Conservation (phyloP, 768 basidiomycete species). For the Agaricus blazei region DNA sequence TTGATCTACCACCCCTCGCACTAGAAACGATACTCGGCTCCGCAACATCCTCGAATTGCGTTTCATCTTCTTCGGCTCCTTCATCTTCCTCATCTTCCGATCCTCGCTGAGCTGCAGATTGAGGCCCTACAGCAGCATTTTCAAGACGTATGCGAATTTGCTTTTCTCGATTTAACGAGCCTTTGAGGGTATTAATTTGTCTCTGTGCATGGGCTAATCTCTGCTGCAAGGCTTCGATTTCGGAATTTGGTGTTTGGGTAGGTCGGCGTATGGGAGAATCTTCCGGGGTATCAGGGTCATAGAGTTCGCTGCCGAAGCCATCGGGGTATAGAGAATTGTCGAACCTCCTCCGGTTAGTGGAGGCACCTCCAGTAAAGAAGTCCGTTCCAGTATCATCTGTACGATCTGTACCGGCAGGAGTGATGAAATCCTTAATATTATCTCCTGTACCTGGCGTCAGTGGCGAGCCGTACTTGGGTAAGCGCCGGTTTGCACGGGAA, state of each 20-base stretch:
- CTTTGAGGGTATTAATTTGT: constrained; percentile 78
- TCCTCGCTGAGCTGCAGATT: constrained; percentile 10
- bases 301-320: constrained; percentile 36
- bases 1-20: constrained; percentile 24
- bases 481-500: constrained; percentile 53
- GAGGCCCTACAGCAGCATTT: not conserved
- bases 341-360: constrained; percentile 56
- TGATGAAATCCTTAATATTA: constrained; percentile 37
- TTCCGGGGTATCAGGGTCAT: constrained; percentile 52
- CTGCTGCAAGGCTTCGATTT: constrained; percentile 78
- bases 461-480: constrained; percentile 68
- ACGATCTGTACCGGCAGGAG: constrained; percentile 47
- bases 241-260: constrained; percentile 66
- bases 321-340: constrained; percentile 35
- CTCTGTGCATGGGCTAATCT: constrained; percentile 82
- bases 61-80: constrained; percentile 29
- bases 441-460: constrained; percentile 55
- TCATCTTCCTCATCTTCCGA: constrained; percentile 44
- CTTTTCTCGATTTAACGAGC: constrained; percentile 78
- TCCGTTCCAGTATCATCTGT: constrained; percentile 49
- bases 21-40: constrained; percentile 38
- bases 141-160: constrained; percentile 54
- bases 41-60: constrained; percentile 23
- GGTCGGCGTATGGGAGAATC: constrained; percentile 44
- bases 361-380: constrained; percentile 61